Base-by-base conservation (phyloP, 2,329 filamentous ascomycete genomes). In the Monosporascus sp. region DNA sequence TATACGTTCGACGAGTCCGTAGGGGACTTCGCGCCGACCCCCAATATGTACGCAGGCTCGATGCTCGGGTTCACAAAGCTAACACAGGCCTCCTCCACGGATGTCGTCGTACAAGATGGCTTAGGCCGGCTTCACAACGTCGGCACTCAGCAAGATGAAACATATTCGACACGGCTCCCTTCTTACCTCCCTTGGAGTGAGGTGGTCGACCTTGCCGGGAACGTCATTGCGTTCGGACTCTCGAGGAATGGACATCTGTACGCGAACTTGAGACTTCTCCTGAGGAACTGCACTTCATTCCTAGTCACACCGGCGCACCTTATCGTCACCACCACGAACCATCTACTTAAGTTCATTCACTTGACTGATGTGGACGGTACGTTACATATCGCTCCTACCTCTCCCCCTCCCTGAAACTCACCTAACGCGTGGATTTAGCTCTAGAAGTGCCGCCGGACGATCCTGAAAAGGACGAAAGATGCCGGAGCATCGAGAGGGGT, bases 261-360 rank as follows among this genome's bases (percentile, higher is more conserved):
- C 66, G 89, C 87, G 41, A 89, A 92, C 65, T 84, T 86, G 3
- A 82, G 80, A 17, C 75, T 88, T 5, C 74, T 97, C 45, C 83
- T 86, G 16, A 91, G 89, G 69, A 96, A 94, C 62, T 96, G 91
- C 70, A 97, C 93, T 0, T 99, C 94, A 0, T 97, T 96, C 63
- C 69, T 91, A 6, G 74, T 92, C 26, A 96, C 93, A 0, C 78
- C 85, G 0, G 83, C 85, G 20, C 93, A 97, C 74, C 77, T 99
- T 16, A 84, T 97, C 54, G 91, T 93, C 65, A 99, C 94, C 1
- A 99, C 94, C 0, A 91, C 87, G 55, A 91, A 91, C 59, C 92
- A 97, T 68, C 78, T 97, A 3, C 78, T 99, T 58, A 99, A 99
- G 70, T 97, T 97, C 70, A 86, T 97, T 16, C 93, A 99, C 69